phyloP scores from a whole-genome alignment of 1,139 yeast genomes.

The Suhomyces maxii region DNA sequence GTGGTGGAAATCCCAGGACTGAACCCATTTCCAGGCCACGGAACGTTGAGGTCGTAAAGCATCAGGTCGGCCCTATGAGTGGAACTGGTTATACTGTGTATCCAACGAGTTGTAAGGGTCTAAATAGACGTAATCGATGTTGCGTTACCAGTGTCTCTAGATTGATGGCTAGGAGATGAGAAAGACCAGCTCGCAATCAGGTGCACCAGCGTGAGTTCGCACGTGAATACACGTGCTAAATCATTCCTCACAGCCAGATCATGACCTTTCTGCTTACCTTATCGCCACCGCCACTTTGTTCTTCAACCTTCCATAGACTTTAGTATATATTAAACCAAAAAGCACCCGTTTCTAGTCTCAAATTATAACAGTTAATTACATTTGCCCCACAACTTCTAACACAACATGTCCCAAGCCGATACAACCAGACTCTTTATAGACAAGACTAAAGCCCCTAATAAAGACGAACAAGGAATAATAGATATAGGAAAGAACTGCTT shows the following conservation, averaged over 20 bases:
- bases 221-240: not conserved
- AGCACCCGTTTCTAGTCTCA: not conserved
- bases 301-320: not conserved
- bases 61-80: conserved; percentile 11
- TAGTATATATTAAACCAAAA: not conserved
- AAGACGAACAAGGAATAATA: conserved; percentile 47
- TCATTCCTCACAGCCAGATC: too few relatives aligned
- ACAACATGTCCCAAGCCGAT: conserved; percentile 9
- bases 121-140: too few relatives aligned
- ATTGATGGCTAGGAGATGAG: too few relatives aligned
- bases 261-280: not conserved
- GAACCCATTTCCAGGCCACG: conserved; percentile 70
- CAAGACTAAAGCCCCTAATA: conserved; percentile 11
- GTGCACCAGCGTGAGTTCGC: not conserved
- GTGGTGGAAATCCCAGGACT: conserved; percentile 35
- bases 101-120: too few relatives aligned
- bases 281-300: conserved; percentile 6
- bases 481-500: conserved; percentile 71
- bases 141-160: too few relatives aligned
- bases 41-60: conserved; percentile 72
- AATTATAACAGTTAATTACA: too few relatives aligned
- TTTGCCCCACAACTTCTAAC: not conserved
- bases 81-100: not conserved
- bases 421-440: conserved; percentile 14
- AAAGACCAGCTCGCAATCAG: not conserved